Percentiles rank a stretch among this genome's conserved stretches.
Conservation (phyloP, 208 protist species). For the Histomonas meleagridis region DNA sequence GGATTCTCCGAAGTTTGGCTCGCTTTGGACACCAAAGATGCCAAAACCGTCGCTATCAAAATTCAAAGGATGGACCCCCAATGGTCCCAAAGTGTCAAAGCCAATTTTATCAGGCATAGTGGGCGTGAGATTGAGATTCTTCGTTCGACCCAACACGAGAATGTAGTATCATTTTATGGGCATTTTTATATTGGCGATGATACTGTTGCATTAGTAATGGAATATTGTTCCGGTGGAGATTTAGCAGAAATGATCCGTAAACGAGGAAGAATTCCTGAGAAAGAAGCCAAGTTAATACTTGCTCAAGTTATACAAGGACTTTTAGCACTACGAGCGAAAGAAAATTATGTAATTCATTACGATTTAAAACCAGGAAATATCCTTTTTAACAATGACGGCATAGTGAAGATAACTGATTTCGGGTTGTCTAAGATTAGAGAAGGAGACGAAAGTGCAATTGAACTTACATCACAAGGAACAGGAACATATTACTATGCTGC, state of each 20-base stretch:
- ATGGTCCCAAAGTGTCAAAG: neutral
- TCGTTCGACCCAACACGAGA: neutral
- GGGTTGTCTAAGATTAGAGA: neutral
- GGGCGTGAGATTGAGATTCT: neutral
- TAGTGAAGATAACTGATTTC: neutral
- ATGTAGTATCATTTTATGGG: neutral
- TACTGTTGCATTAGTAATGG: neutral
- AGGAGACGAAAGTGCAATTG: neutral
- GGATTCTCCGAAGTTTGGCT: neutral
- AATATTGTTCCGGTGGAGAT: neutral
- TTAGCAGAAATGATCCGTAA: neutral
- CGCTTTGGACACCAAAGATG: neutral
- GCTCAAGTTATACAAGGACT: neutral
- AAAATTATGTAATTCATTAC: neutral
- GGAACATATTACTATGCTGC: neutral
- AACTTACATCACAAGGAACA: neutral
- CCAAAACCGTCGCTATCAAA: neutral
- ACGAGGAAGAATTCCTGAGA: neutral
- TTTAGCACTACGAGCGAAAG: neutral
- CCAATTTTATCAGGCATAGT: neutral
- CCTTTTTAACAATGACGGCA: neutral
- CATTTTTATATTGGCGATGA: neutral
- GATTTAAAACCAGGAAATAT: slow-evolving; percentile 28
- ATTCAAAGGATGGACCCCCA: neutral
- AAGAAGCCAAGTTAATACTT: neutral